A percentile compares a stretch with the other conserved stretches of the same genome.
Evolutionary conservation across 495 filamentous ascomycete species (phyloP).

Genomic region (Xylaria bambusicola): DNA sequence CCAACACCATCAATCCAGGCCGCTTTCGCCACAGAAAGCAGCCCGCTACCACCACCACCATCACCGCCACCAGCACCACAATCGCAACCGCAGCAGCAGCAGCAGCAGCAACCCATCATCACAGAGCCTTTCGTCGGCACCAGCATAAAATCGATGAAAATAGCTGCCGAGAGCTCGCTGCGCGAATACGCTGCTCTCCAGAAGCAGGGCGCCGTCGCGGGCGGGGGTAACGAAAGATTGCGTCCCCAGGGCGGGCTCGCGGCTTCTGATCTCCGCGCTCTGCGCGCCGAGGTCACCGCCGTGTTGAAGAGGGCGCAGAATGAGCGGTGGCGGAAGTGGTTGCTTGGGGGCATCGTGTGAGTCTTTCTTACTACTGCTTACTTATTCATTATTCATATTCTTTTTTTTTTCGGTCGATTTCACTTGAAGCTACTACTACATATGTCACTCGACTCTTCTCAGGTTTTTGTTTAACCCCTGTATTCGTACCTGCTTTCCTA

Average conservation of each 20-base stretch:
- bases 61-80: neutral
- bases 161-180: constrained; percentile 34
- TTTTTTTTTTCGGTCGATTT: neutral
- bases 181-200: constrained; percentile 39
- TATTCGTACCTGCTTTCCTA: too few species aligned
- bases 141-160: constrained; percentile 24
- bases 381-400: neutral
- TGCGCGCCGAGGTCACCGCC: constrained; percentile 34
- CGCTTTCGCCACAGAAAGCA: too few species aligned
- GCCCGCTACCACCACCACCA: neutral
- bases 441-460: too few species aligned
- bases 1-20: constrained; percentile 11
- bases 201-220: constrained; percentile 20
- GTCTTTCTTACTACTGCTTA: constrained; percentile 12
- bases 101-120: neutral
- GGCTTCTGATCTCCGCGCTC: constrained; percentile 32
- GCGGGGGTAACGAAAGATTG: constrained; percentile 32
- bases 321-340: constrained; percentile 44
- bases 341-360: constrained; percentile 45
- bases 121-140: constrained; percentile 6
- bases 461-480: too few species aligned
- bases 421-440: too few species aligned
- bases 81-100: neutral
- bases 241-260: constrained; percentile 37
- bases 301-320: constrained; percentile 37